phyloP scores from a whole-genome alignment of 805 yeast species.

The Barnettozyma sucrosica region DNA sequence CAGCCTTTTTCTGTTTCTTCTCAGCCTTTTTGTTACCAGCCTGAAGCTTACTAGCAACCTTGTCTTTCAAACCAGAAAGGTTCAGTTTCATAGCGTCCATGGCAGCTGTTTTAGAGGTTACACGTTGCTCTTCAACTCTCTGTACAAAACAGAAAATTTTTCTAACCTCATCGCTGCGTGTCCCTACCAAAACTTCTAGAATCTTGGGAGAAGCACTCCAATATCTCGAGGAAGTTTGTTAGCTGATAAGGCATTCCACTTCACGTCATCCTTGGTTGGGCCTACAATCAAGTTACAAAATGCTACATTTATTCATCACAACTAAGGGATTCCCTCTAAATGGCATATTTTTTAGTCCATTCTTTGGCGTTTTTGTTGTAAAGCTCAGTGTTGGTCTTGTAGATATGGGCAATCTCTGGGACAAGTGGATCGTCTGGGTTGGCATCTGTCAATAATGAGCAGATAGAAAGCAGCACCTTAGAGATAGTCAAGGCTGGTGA shows the following conservation, averaged over 20 bases:
- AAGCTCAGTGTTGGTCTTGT: conserved; percentile 88
- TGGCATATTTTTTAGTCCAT: conserved; percentile 98
- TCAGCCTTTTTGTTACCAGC: conserved; percentile 23
- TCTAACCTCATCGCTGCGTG: conserved; percentile 15
- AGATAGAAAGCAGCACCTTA: conserved; percentile 88
- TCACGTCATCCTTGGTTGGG: not conserved
- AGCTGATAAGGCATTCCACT: not conserved
- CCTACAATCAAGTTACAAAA: conserved; percentile 5
- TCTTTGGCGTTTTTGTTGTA: conserved; percentile 96
- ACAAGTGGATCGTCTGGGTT: conserved; percentile 99
- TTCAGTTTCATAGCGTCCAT: conserved; percentile 27
- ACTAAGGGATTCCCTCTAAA: conserved; percentile 26
- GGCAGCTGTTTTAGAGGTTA: not conserved
- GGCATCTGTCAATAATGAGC: conserved; percentile 94
- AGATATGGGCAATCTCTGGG: conserved; percentile 95
- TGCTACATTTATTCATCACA: conserved; percentile 3
- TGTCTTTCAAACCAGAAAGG: conserved; percentile 55
- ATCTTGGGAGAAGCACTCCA: not conserved
- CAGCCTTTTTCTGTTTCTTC: conserved; percentile 17
- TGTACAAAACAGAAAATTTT: conserved; percentile 2
- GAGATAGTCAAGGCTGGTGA: conserved; percentile 97
- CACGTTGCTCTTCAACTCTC: not conserved
- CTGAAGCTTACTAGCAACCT: conserved; percentile 48
- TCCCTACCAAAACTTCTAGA: not conserved
- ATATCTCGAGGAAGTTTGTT: not conserved